Base-by-base conservation (phyloP, 805 yeast genomes). In the Lachancea sp. region DNA sequence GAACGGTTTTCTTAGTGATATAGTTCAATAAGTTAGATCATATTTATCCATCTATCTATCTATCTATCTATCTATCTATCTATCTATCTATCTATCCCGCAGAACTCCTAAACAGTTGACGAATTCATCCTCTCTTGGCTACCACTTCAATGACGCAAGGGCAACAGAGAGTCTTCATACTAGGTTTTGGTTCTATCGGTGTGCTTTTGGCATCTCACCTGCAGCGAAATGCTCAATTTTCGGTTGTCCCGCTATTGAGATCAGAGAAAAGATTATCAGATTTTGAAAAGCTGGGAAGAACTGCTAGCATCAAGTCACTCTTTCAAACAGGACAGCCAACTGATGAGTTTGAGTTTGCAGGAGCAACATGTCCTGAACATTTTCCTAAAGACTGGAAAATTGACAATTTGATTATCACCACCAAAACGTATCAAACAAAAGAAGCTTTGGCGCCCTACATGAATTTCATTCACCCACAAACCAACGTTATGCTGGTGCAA, bases 381-480 rank as follows among this genome's bases (percentile, higher is more conserved):
- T 55, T 44, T 45, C 56, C 40, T 34, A 37, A n/a, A 16, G 50
- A 51, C 2, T 16, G 57, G 10, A 51, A 48, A 2, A 78, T 85
- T 37, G 69, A 71, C 15, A 75, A 81, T 54, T 63, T 91, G 48
- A 72, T 91, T 8, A 74, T 91, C 9, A 70, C 95, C 9, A 88
- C 95, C 3, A 91, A 91, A 63, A 79, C 95, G 0, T 79, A 82
- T 49, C 86, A 84, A 56, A 84, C 95, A 0, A 65, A 71, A 18
- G 60, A 63, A 3, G 95, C 97, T 0, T 48, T 90, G 15, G 58
- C 55, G 29, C 82, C 83, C 2, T 69, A 79, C 42, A 49, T 78
- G 17, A 70, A 73, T 1, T 66, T 66, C 44, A 71, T 91, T 25
- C 62, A 66, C 25, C 57, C 67, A 2, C 59, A 70, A 2, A 78